Base-by-base conservation (phyloP, 2,329 filamentous ascomycete genomes). In the Aspergillus sclerotialis region DNA sequence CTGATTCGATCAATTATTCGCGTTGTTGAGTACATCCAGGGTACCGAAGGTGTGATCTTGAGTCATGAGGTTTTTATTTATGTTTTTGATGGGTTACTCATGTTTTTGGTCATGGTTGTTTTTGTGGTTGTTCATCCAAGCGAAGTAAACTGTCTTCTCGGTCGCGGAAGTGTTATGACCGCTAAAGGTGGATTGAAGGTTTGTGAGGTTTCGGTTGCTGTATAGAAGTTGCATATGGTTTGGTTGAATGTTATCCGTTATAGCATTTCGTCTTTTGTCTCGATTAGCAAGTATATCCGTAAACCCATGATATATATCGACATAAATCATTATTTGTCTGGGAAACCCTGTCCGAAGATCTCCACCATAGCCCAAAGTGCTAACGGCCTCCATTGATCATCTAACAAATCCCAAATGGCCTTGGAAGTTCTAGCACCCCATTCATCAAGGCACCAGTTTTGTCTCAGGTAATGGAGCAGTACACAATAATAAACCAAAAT, bases 391-490 rank as follows among this genome's bases (percentile, higher is more conserved):
- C 55, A 59, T 29, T 47, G 37, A 21, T 50, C 49, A 33, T 58
- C 53, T 28, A 61, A 28, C 11, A 52, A 38, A 21, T 43, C 37
- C 54, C 56, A 60, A 14, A 83, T 69, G 13, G 80, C 80, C 52
- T 76, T 74, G 6, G 84, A 75, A 47, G 84, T 79, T 36, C 77
- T 71, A 11, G 73, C 70, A 12, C 78, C 72, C 48, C 82, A 79
- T 26, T 80, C 80, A 23, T 76, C 70, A 7, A 84, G 61, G 75
- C 80, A 85, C 82, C 82, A 86, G 5, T 50, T 50, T 18, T 80
- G 64, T 17, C 67, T 57, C 40, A 81, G 70, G 41, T 76, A 67
- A 25, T 70, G 69, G 44, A 79, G 75, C 13, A 84, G 63, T 32
- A 67, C 15, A 78, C 67, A 46, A 78, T 76, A 44, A 78, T 75